These are phyloP conservation scores for Xylariaceae sp. DNA, from an alignment of 2,329 filamentous ascomycete genomes.

Conservation along the genomic window DNA sequence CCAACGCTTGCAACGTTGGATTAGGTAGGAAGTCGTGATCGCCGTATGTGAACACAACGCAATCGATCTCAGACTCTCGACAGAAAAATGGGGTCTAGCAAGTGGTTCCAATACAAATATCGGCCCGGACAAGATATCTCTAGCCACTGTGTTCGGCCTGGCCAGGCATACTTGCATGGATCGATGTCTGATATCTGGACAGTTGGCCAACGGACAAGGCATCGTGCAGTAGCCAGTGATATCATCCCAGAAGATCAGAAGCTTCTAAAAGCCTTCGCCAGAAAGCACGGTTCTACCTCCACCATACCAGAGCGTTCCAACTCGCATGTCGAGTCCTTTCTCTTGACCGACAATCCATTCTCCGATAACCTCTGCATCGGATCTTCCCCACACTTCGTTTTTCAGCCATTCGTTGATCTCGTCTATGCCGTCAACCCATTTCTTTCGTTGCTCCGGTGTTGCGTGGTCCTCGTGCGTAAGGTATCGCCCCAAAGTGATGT, in stretches of 20 bases:
- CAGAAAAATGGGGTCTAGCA: no score
- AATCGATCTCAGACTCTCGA: no score
- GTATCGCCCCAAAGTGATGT: conserved; percentile 83
- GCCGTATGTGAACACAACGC: no score
- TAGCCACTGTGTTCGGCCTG: no score
- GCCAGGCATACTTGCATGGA: background rate
- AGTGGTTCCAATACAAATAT: no score
- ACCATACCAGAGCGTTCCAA: conserved; percentile 81
- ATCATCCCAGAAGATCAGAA: background rate
- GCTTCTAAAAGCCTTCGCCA: conserved; percentile 55
- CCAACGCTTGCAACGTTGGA: no score
- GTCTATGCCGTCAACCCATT: conserved; percentile 68
- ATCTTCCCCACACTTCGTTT: conserved; percentile 62
- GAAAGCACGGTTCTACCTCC: conserved; percentile 66
- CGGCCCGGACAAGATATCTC: no score
- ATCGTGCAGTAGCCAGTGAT: background rate
- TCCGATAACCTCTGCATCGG: conserved; percentile 45
- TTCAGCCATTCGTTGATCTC: conserved; percentile 72
- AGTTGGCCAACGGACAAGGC: background rate
- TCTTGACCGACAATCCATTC: conserved; percentile 90
- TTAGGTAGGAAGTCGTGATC: no score
- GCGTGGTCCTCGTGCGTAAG: conserved; percentile 63
- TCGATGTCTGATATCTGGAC: background rate
- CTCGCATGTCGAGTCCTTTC: conserved; percentile 70
- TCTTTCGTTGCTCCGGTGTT: conserved; percentile 52